phyloP scores from a whole-genome alignment of 2,329 filamentous ascomycete genomes.

The Fonsecaea multimorphosa region DNA sequence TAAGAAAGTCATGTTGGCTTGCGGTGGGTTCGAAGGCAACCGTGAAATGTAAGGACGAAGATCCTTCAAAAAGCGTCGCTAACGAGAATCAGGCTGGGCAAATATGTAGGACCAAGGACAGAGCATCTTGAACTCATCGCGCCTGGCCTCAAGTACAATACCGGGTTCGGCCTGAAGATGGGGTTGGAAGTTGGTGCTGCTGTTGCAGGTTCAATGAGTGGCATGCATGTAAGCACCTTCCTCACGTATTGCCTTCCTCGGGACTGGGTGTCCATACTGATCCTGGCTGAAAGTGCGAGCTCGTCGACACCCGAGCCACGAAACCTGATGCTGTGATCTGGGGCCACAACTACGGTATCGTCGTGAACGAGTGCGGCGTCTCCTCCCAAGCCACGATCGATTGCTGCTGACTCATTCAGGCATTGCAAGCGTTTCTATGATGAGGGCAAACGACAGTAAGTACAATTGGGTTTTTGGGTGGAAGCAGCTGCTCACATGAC shows the following conservation, averaged over 20 bases:
- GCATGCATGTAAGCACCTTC: slow-evolving; percentile 44
- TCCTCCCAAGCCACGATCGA: background rate
- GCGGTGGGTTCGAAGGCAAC: slow-evolving; percentile 52
- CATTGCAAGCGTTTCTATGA: slow-evolving; percentile 50
- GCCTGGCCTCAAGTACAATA: slow-evolving; percentile 51
- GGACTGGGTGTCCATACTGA: background rate
- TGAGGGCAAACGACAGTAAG: slow-evolving; percentile 45
- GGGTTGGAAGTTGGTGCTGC: slow-evolving; percentile 51
- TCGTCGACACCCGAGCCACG: slow-evolving; percentile 50
- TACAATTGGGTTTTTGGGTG: background rate
- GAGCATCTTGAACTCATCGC: slow-evolving; percentile 51
- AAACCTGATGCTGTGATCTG: slow-evolving; percentile 52
- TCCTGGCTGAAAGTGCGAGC: slow-evolving; percentile 43
- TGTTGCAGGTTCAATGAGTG: slow-evolving; percentile 50
- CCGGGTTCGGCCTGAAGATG: slow-evolving; percentile 50
- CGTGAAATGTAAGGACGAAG: slow-evolving; percentile 47
- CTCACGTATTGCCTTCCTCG: background rate
- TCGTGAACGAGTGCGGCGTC: slow-evolving; percentile 45
- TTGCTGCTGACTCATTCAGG: slow-evolving; percentile 25
- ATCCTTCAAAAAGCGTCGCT: background rate
- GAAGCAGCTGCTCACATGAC: background rate
- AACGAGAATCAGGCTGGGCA: slow-evolving; percentile 27
- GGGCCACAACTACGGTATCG: slow-evolving; percentile 54
- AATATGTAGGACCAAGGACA: slow-evolving; percentile 49
- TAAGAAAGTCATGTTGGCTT: slow-evolving; percentile 48